Evolutionary conservation across 2,329 filamentous ascomycete genomes (phyloP).

Genomic region (Colletotrichum tabaci): DNA sequence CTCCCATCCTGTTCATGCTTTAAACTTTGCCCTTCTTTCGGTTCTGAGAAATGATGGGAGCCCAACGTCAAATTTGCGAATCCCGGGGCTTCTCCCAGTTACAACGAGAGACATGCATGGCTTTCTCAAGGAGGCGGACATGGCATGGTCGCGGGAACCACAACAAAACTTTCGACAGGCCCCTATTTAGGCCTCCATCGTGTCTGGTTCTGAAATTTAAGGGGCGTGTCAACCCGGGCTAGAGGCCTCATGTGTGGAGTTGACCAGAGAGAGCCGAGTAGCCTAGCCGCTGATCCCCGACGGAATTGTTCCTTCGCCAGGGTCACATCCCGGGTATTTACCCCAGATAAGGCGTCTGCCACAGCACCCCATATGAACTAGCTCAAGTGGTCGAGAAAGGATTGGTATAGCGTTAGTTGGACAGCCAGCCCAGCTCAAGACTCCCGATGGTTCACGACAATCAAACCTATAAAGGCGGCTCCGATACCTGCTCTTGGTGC

Average conservation of each 20-base stretch:
- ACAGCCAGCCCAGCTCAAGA: not conserved
- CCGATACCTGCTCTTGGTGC: too few relatives aligned
- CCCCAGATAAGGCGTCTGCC: not conserved
- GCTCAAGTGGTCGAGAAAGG: not conserved
- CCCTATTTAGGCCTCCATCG: not conserved
- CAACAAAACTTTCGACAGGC: not conserved
- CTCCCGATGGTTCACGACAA: too few relatives aligned
- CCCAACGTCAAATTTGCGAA: not conserved
- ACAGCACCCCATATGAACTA: not conserved
- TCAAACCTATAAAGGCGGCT: too few relatives aligned
- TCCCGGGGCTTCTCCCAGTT: not conserved
- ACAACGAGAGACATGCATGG: not conserved
- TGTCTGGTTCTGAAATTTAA: slow-evolving; percentile 8
- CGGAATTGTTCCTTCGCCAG: not conserved
- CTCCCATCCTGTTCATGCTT: not conserved
- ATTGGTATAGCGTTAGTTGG: not conserved
- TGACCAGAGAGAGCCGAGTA: not conserved
- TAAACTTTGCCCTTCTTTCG: not conserved
- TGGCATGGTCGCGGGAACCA: not conserved
- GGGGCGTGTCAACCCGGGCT: slow-evolving; percentile 25
- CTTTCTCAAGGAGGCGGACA: not conserved
- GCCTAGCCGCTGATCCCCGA: slow-evolving; percentile 22
- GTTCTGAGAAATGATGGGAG: not conserved
- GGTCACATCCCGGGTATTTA: slow-evolving; percentile 12
- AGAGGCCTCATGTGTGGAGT: slow-evolving; percentile 12